Base-by-base conservation (phyloP, 2,329 filamentous ascomycete species). In the Clarireedia hainanense region DNA sequence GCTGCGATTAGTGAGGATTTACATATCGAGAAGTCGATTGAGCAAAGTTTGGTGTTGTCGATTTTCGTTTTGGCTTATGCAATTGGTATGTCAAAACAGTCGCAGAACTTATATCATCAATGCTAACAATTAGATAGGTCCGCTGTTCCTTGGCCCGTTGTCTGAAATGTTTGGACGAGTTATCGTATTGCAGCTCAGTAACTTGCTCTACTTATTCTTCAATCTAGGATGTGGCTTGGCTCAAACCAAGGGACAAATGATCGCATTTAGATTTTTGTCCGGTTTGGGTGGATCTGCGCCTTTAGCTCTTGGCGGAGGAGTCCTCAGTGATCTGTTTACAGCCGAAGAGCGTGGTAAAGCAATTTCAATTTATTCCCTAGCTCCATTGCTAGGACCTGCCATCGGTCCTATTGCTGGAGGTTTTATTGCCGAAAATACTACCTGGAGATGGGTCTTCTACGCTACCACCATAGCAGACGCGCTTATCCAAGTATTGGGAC, bases 101-200 rank as follows among this genome's bases (percentile, higher is more conserved):
- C 15, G 7, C 39, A 17, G n/a, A 15, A 14, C 6, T 36, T 6
- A 26, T 30, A 17, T 7, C 34, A 49, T 24, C 5, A 20, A 20
- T 14, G 24, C 17, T 54, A 14, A 54, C 24, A 43, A 15, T 59
- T 73, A 74, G 23, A 72, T 73, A 26, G 75, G 75, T 0, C 75
- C 75, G 1, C 56, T 68, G 1, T 57, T 88, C 4, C 87, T 84
- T 79, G 85, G 85, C 1, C 84, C 84, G 0, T 68, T 77, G 5
- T 76, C 76, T 0, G 78, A 80, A 57, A 67, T 79, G 0, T 79
- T 75, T 51, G 78, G 77, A 0, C 64, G 78, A 2, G 63, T 71
- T 40, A 62, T 64, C 0, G 64, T 80, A 12, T 60, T 77, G 2
- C 75, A 78, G 56, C 50, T 61, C 0, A 72, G 73, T 3, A 80